phyloP scores from a whole-genome alignment of 805 yeast species.

The Wickerhamiella parazyma region DNA sequence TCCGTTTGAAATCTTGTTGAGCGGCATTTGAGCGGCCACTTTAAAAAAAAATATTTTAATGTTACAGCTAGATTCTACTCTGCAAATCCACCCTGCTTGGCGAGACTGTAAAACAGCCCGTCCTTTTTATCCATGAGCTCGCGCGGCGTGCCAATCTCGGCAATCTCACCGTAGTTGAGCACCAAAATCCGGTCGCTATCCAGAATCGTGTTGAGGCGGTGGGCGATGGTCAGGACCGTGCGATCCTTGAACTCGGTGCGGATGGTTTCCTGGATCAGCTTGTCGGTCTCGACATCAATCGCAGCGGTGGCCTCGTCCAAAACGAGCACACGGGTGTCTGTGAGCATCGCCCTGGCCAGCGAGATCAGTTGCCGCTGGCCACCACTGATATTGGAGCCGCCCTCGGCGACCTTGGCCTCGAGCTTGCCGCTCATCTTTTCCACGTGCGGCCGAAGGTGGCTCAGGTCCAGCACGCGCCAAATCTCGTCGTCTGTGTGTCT shows the following conservation, averaged over 20 bases:
- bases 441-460: conserved; percentile 63
- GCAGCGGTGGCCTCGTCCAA: conserved; percentile 87
- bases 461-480: conserved; percentile 68
- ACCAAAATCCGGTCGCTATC: conserved; percentile 73
- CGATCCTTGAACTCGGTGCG: conserved; percentile 55
- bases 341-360: conserved; percentile 68
- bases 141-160: conserved; percentile 65
- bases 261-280: conserved; percentile 66
- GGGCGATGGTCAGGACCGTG: conserved; percentile 82
- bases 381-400: conserved; percentile 73
- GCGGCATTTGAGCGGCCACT: no score
- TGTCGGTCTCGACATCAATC: conserved; percentile 77
- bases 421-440: conserved; percentile 40
- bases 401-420: conserved; percentile 48
- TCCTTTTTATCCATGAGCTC: conserved; percentile 50
- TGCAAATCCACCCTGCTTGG: conserved; percentile 68
- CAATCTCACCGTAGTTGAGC: conserved; percentile 56
- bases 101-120: conserved; percentile 65
- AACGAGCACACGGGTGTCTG: conserved; percentile 60
- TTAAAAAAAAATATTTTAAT: no score
- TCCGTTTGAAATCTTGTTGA: no score
- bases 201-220: conserved; percentile 72
- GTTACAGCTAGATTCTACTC: background rate
- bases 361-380: conserved; percentile 84
- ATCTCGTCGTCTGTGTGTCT: conserved; percentile 57